phyloP scores from a whole-genome alignment of 192 early-diverging fungal species.

The Diversispora epigaea region DNA sequence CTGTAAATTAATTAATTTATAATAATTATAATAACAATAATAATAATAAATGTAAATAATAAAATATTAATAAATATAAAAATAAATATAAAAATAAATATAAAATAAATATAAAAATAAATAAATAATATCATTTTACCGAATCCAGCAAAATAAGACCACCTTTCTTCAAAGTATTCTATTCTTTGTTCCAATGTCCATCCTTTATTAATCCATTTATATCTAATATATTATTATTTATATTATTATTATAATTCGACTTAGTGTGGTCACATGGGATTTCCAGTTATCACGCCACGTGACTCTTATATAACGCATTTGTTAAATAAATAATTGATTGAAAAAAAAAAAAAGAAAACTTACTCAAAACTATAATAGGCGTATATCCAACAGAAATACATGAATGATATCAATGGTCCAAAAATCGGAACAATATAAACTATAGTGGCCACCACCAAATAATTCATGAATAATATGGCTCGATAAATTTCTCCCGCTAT shows the following conservation, averaged over 20 bases:
- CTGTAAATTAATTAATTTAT: slow-evolving; percentile 16
- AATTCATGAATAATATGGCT: slow-evolving; percentile 48
- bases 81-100: no score
- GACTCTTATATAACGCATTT: no score
- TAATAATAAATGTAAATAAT: no score
- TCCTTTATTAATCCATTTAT: slow-evolving; percentile 50
- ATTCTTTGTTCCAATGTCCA: slow-evolving; percentile 55
- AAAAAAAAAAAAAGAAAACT: slow-evolving; percentile 11
- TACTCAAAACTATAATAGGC: slow-evolving; percentile 58
- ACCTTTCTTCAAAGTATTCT: slow-evolving; percentile 56
- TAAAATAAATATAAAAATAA: background rate
- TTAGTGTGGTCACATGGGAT: slow-evolving; percentile 13
- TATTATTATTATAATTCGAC: slow-evolving; percentile 37
- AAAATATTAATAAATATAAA: no score
- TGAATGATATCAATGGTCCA: slow-evolving; percentile 46
- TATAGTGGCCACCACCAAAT: slow-evolving; percentile 36
- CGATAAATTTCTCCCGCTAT: slow-evolving; percentile 49
- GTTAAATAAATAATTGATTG: no score
- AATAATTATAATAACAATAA: background rate
- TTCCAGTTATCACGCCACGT: no score
- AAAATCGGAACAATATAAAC: slow-evolving; percentile 43
- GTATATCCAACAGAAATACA: slow-evolving; percentile 47
- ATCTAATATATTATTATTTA: slow-evolving; percentile 44
- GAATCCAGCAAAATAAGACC: slow-evolving; percentile 65
- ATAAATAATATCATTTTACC: slow-evolving; percentile 38